Percentiles rank a stretch among this genome's conserved stretches.
Evolutionary conservation across 2,329 filamentous ascomycete genomes (phyloP).

Genomic region (Annulohypoxylon truncatum): DNA sequence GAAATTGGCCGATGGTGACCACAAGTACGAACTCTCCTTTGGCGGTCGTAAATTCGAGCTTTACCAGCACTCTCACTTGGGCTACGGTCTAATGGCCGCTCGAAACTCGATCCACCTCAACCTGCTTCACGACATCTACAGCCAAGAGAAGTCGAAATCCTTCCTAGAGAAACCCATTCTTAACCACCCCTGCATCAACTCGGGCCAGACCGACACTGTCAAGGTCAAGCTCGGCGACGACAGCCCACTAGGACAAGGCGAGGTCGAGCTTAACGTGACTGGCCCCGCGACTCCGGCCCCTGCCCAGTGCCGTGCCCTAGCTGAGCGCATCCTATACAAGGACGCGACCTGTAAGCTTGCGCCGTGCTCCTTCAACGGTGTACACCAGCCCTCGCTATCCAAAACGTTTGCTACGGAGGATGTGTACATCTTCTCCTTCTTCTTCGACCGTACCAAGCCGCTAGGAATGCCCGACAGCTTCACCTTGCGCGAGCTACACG

Average conservation of each 20-base stretch:
- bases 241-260: conserved; percentile 71
- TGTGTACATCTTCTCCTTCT: conserved; percentile 97
- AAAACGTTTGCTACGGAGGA: conserved; percentile 95
- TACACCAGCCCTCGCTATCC: conserved; percentile 90
- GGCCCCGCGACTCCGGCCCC: conserved; percentile 81
- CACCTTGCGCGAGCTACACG: conserved; percentile 88
- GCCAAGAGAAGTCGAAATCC: conserved; percentile 64
- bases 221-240: conserved; percentile 75
- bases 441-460: conserved; percentile 93
- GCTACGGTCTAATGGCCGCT: conserved; percentile 95
- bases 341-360: conserved; percentile 82
- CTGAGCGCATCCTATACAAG: conserved; percentile 92
- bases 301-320: conserved; percentile 88
- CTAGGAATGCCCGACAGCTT: conserved; percentile 99
- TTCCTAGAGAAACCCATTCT: conserved; percentile 50
- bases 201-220: conserved; percentile 80
- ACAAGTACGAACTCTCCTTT: conserved; percentile 94
- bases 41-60: conserved; percentile 91
- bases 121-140: conserved; percentile 78
- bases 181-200: conserved; percentile 74
- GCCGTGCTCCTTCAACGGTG: conserved; percentile 98
- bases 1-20: conserved; percentile 86
- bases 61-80: conserved; percentile 98
- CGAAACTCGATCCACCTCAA: conserved; percentile 84
- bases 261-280: conserved; percentile 83